A percentile compares a stretch with the other conserved stretches of the same genome.
These are phyloP conservation scores for Trichoderma koningii DNA, from an alignment of 2,329 filamentous ascomycete genomes.

Conservation along the genomic window DNA sequence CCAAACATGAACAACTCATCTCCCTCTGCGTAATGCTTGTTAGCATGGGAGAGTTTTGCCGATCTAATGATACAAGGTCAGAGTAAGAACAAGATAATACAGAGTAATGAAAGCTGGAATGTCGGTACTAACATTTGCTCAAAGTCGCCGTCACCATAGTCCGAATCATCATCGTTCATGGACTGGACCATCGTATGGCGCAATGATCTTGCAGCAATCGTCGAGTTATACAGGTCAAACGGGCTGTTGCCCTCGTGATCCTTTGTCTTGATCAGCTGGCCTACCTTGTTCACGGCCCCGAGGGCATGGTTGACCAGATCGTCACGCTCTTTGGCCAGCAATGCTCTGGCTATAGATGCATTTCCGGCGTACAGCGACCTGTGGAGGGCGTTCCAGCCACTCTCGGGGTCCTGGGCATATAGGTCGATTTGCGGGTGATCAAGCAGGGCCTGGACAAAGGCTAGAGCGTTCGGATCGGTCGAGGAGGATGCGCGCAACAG, in stretches of 20 bases:
- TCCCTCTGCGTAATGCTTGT: conserved; percentile 47
- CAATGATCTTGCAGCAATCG: conserved; percentile 76
- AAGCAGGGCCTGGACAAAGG: conserved; percentile 77
- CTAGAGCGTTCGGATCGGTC: conserved; percentile 64
- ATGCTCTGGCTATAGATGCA: conserved; percentile 77
- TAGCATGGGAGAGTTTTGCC: background rate
- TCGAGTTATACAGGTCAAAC: conserved; percentile 88
- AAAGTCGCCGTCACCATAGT: conserved; percentile 51
- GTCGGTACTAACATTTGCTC: conserved; percentile 37
- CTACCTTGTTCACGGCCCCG: conserved; percentile 62
- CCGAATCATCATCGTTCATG: conserved; percentile 54
- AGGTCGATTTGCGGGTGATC: conserved; percentile 82
- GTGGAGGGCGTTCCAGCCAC: conserved; percentile 93
- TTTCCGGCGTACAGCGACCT: conserved; percentile 89
- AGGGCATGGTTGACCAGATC: conserved; percentile 63
- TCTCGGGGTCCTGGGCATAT: conserved; percentile 85
- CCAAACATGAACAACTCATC: conserved; percentile 94
- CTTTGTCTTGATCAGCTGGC: conserved; percentile 88
- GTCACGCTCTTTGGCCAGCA: conserved; percentile 75
- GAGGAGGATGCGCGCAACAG: conserved; percentile 84
- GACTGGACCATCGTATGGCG: conserved; percentile 51
- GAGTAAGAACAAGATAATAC: background rate
- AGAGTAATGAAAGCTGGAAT: background rate
- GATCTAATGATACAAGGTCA: background rate
- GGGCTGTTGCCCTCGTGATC: conserved; percentile 93